Evolutionary conservation across 805 yeast species (phyloP), one percentile per base, ranked within the genome.

Genomic region (Metschnikowia baotianmanensis): DNA sequence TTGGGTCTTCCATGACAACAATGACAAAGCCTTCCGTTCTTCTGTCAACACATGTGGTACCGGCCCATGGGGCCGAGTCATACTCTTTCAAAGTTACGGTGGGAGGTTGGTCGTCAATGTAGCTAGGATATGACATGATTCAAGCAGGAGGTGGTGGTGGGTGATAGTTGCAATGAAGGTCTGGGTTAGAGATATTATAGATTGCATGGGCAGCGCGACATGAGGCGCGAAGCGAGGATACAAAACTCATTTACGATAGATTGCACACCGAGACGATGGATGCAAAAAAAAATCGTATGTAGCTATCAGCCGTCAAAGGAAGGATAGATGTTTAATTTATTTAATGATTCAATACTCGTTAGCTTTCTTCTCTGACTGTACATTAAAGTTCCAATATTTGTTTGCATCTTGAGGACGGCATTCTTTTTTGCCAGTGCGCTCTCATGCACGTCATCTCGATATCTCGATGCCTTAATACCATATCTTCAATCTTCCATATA

Each of bases 11-110:
- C 68, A 74, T 69, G 40, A 67, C 64, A 11, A 77, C 79, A 4
- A 69, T 72, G 7, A 69, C 68, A 45, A 66, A 76, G 10, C 43
- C 48, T 8, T 50, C 52, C 12, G 53, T 57, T 12, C 56, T 52
- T 34, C 59, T 52, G 51, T 77, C 82, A 7, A 77, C 65, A 43
- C 80, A 76, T 3, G 81, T 74, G 27, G 69, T 59, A 4, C 55
- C 48, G 1, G 78, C 77, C 82, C 81, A 77, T 9, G 63, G 56
- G 3, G 80, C 80, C n/a, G 45, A 58, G 42, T 77, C 82, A 48
- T 76, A 77, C 27, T 74, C 71, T 31, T 52, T 46, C 19, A 77
- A 59, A 2, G 74, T 52, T n/a, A 77, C 49, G 18, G 63, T 63
- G 11, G 77, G 79, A 12, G 80, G 78, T 25, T 63, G 47, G 4